phyloP scores from a whole-genome alignment of 2,329 filamentous ascomycete genomes.

The Ramularia collo-cygni region DNA sequence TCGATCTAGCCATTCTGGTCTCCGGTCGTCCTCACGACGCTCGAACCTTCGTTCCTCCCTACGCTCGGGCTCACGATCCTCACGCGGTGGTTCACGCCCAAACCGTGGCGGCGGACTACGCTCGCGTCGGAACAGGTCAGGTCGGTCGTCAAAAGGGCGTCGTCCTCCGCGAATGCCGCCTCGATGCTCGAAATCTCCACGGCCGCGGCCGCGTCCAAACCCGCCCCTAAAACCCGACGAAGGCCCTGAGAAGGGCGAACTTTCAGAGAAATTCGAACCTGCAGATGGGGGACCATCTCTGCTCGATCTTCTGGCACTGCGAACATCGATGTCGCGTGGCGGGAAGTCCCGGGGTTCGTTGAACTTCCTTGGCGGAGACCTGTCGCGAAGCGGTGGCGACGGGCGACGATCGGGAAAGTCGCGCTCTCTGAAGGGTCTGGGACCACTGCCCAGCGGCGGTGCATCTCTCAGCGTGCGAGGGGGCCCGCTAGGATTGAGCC shows the following conservation, averaged over 20 bases:
- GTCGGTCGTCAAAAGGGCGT: constrained; percentile 41
- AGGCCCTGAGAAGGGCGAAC: constrained; percentile 50
- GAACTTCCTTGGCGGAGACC: constrained; percentile 54
- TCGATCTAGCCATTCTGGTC: constrained; percentile 33
- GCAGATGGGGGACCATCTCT: constrained; percentile 67
- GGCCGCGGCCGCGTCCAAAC: constrained; percentile 41
- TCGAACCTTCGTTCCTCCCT: constrained; percentile 41
- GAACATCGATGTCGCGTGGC: constrained; percentile 59
- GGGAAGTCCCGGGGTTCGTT: constrained; percentile 57
- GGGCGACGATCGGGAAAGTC: constrained; percentile 47
- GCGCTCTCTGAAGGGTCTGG: constrained; percentile 49
- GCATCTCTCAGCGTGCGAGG: constrained; percentile 45
- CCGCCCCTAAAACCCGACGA: constrained; percentile 37
- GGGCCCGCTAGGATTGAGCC: constrained; percentile 53
- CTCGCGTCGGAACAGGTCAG: constrained; percentile 51
- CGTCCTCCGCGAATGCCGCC: constrained; percentile 40
- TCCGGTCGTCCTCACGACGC: constrained; percentile 37
- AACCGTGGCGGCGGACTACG: constrained; percentile 43
- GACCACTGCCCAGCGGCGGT: constrained; percentile 50
- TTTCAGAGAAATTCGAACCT: constrained; percentile 64
- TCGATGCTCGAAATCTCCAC: constrained; percentile 46
- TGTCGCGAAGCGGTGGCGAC: constrained; percentile 55
- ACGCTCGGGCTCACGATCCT: constrained; percentile 33
- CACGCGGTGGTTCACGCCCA: constrained; percentile 43
- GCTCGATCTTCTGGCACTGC: constrained; percentile 60